A percentile compares a stretch with the other conserved stretches of the same genome.
phyloP scores from a whole-genome alignment of 345 rosid genomes.

The Sisymbrium irio region DNA sequence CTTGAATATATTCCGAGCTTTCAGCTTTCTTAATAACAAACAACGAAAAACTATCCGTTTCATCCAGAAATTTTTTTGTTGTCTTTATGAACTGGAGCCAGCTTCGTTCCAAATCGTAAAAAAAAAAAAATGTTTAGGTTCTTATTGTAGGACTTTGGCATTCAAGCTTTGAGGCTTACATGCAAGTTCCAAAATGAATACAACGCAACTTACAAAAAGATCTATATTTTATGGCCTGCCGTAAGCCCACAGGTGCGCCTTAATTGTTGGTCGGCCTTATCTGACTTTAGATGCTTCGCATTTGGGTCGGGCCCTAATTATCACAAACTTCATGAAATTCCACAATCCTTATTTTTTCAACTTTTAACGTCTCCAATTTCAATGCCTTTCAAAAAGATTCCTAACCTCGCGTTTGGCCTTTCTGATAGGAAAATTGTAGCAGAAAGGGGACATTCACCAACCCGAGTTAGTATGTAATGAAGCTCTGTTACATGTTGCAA shows the following conservation, averaged over 20 bases:
- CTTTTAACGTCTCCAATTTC: neutral
- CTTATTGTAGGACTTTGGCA: neutral
- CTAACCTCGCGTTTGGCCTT: neutral
- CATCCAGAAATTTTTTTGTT: neutral
- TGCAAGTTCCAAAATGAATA: neutral
- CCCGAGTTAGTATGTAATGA: too few relatives aligned
- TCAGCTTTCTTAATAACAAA: neutral
- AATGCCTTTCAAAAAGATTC: neutral
- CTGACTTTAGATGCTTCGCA: neutral
- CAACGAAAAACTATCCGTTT: neutral
- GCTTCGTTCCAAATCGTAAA: neutral
- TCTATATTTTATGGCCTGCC: neutral
- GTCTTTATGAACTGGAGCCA: neutral
- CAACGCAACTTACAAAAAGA: neutral
- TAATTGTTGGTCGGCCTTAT: neutral
- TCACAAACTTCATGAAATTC: neutral
- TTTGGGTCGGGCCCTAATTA: neutral
- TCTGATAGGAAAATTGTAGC: too few relatives aligned
- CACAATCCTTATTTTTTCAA: too few relatives aligned
- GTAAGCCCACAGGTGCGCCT: neutral
- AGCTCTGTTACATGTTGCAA: too few relatives aligned
- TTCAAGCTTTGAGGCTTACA: neutral
- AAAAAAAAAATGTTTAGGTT: neutral
- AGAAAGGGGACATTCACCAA: too few relatives aligned
- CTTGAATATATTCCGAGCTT: neutral